Evolutionary conservation across 176 grass and related monocot genomes (phyloP).

Genomic region (Oryza australiensis): DNA sequence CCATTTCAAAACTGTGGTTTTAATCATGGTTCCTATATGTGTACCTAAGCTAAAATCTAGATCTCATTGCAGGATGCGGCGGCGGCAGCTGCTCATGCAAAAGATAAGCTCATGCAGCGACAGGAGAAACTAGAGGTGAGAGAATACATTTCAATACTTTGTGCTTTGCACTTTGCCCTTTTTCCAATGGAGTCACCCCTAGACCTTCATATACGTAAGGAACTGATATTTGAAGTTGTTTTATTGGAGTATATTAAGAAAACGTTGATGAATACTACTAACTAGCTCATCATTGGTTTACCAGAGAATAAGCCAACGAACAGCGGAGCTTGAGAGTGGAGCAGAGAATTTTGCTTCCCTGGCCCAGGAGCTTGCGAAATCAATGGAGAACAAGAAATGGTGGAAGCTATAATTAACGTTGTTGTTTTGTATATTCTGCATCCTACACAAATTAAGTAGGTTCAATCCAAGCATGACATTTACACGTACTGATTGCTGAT

Average conservation of each 20-base stretch:
- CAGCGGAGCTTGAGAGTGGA: conserved; percentile 72
- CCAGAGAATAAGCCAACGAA: conserved; percentile 83
- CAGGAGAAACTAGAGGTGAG: conserved; percentile 93
- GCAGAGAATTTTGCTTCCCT: conserved; percentile 78
- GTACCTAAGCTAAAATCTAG: conserved; percentile 27
- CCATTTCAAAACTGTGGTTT: neutral
- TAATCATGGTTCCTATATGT: neutral
- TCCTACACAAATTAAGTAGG: neutral
- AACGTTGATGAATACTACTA: neutral
- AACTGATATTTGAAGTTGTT: neutral
- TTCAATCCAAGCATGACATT: neutral
- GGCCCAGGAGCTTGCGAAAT: conserved; percentile 81
- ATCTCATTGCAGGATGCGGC: conserved; percentile 67
- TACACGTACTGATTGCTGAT: neutral
- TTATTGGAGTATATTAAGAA: neutral
- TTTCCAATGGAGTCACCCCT: neutral
- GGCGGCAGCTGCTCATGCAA: conserved; percentile 90
- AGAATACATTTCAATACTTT: neutral
- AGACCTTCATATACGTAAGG: neutral
- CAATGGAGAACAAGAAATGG: conserved; percentile 98
- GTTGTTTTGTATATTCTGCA: neutral
- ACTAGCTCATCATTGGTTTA: neutral
- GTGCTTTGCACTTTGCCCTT: neutral
- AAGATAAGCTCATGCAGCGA: conserved; percentile 81
- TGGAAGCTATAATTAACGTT: conserved; percentile 69